Percentiles rank a stretch among this genome's conserved stretches.
phyloP scores from a whole-genome alignment of 2,329 filamentous ascomycete species.

The Alternaria gansuensis region DNA sequence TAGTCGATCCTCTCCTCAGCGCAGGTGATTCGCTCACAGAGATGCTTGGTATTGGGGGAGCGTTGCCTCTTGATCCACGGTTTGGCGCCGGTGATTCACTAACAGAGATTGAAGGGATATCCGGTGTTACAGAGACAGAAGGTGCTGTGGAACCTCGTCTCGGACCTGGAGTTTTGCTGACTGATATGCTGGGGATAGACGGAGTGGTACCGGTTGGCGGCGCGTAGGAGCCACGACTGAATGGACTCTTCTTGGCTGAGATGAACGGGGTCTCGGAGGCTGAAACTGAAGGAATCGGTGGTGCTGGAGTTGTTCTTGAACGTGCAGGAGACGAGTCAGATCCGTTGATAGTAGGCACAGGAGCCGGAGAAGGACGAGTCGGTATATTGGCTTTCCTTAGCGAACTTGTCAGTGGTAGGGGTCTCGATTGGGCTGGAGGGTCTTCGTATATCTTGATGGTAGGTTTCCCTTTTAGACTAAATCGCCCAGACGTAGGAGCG shows the following conservation, averaged over 20 bases:
- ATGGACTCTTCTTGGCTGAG: slow-evolving; percentile 30
- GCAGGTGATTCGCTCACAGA: slow-evolving; percentile 30
- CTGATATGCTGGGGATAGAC: slow-evolving; percentile 38
- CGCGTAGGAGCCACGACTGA: slow-evolving; percentile 26
- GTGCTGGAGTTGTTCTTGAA: slow-evolving; percentile 38
- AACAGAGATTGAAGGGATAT: slow-evolving; percentile 45
- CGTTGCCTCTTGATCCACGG: slow-evolving; percentile 18
- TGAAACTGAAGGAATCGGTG: slow-evolving; percentile 29
- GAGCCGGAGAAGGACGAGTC: slow-evolving; percentile 29
- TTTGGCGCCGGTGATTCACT: slow-evolving; percentile 31
- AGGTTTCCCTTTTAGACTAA: slow-evolving; percentile 32
- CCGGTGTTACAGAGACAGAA: slow-evolving; percentile 30
- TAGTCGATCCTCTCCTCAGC: slow-evolving; percentile 15
- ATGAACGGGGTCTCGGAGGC: slow-evolving; percentile 39
- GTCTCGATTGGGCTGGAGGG: slow-evolving; percentile 39
- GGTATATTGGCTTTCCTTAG: slow-evolving; percentile 44
- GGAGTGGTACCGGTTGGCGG: slow-evolving; percentile 32
- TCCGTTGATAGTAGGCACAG: slow-evolving; percentile 60
- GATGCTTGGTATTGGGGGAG: slow-evolving; percentile 10
- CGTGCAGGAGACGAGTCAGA: slow-evolving; percentile 53
- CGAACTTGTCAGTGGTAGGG: slow-evolving; percentile 35
- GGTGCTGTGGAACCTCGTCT: slow-evolving; percentile 20
- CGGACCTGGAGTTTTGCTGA: slow-evolving; percentile 29
- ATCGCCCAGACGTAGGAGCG: slow-evolving; percentile 30
- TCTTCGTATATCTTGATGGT: slow-evolving; percentile 42